These are phyloP conservation scores for Pseudoscleropodium purum DNA, from an alignment of 225 moss, liverwort and hornwort species.

Conservation along the genomic window DNA sequence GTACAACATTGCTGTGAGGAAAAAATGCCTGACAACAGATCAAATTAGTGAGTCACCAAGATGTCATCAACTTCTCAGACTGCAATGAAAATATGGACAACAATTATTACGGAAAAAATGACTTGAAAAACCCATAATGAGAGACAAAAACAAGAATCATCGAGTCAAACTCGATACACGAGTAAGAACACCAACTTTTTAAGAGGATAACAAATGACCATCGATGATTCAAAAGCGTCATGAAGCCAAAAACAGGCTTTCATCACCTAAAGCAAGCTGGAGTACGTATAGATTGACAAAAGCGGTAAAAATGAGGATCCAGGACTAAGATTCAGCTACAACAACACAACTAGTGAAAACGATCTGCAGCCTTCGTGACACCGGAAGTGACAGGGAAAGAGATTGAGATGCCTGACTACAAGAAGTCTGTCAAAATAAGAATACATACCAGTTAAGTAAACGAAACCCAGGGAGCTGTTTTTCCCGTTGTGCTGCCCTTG, in stretches of 20 bases:
- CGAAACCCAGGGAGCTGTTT: constrained; percentile 80
- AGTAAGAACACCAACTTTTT: neutral
- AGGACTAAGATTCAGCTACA: neutral
- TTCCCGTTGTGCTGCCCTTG: constrained; percentile 61
- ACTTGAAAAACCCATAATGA: neutral
- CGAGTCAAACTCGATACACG: neutral
- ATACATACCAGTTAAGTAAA: constrained; percentile 81
- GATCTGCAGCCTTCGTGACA: neutral
- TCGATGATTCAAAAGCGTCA: neutral
- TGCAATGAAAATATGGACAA: neutral
- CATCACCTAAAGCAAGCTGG: neutral
- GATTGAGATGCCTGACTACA: neutral
- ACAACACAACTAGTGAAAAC: neutral
- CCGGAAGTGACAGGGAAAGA: neutral
- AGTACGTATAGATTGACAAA: neutral
- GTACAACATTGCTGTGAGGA: constrained; percentile 95
- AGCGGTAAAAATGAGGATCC: neutral
- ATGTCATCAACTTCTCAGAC: neutral
- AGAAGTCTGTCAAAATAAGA: constrained; percentile 2
- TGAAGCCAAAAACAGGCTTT: neutral
- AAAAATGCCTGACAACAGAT: constrained; percentile 84
- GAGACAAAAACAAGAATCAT: neutral
- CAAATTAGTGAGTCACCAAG: constrained; percentile 7
- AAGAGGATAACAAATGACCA: neutral
- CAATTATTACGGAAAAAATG: neutral